phyloP scores from a whole-genome alignment of 441 rosid genomes.

The Erodium trifolium region DNA sequence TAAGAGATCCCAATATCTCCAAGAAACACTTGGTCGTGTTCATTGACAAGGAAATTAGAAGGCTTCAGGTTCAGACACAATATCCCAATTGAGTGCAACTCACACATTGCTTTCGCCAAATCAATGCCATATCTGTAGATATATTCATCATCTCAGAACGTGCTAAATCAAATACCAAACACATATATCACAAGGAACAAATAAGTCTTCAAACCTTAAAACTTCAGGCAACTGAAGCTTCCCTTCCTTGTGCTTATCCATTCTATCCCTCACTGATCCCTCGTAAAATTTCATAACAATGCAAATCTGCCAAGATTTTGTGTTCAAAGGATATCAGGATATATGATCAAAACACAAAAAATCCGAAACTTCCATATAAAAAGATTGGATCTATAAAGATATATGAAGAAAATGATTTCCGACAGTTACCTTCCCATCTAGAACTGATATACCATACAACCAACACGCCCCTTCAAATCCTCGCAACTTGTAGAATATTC shows the following conservation, averaged over 20 bases:
- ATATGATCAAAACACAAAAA: too few relatives aligned
- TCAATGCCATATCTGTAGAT: slow-evolving; percentile 57
- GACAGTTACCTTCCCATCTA: slow-evolving; percentile 56
- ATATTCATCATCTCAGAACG: neutral
- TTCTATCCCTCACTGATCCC: slow-evolving; percentile 68
- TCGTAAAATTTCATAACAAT: slow-evolving; percentile 70
- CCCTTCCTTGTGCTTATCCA: slow-evolving; percentile 70
- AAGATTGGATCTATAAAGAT: too few relatives aligned
- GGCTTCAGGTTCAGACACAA: slow-evolving; percentile 73
- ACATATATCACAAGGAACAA: slow-evolving; percentile 14
- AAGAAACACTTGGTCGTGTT: slow-evolving; percentile 52
- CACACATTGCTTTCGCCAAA: slow-evolving; percentile 49
- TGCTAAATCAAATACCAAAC: neutral
- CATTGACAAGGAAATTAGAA: slow-evolving; percentile 61
- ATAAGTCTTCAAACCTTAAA: slow-evolving; percentile 39
- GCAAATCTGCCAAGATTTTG: slow-evolving; percentile 41
- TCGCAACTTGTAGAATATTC: slow-evolving; percentile 47
- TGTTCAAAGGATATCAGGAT: neutral
- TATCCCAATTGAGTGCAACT: slow-evolving; percentile 57
- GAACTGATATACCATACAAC: slow-evolving; percentile 58
- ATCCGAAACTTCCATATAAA: too few relatives aligned
- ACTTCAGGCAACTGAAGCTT: slow-evolving; percentile 52
- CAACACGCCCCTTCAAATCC: slow-evolving; percentile 40
- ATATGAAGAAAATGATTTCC: neutral
- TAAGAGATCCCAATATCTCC: slow-evolving; percentile 77